These are phyloP conservation scores for Trebouxiophyceae sp. DNA, from an alignment of 163 green algal species.

Conservation along the genomic window DNA sequence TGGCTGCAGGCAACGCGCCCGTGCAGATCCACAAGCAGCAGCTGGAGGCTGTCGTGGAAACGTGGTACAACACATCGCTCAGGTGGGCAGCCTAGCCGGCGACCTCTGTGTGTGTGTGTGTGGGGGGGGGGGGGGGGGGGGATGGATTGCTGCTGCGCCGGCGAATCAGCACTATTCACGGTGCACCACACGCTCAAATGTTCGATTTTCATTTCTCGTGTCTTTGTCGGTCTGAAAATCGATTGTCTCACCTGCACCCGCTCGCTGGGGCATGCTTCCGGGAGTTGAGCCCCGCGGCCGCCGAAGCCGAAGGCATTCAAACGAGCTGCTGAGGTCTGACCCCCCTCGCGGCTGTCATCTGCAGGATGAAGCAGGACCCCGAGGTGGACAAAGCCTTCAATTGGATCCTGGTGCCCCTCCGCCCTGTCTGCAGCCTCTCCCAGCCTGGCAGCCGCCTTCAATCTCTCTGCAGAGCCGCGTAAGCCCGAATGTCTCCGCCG, in stretches of 20 bases:
- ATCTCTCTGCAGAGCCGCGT: too few species aligned
- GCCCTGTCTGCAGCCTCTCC: too few species aligned
- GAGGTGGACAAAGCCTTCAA: constrained; percentile 52
- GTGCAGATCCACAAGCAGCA: constrained; percentile 28
- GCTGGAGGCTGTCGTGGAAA: constrained; percentile 16
- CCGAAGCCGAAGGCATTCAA: not conserved
- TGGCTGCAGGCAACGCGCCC: constrained; percentile 26
- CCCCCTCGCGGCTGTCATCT: not conserved
- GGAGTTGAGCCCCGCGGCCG: not conserved
- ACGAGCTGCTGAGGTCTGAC: not conserved
- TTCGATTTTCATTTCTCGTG: not conserved
- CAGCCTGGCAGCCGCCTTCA: too few species aligned
- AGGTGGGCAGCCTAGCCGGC: too few species aligned
- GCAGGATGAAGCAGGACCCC: constrained; percentile 50
- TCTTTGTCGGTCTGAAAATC: constrained; percentile 27
- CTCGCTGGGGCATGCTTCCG: not conserved
- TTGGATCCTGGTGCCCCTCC: constrained; percentile 74
- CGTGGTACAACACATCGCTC: constrained; percentile 22
- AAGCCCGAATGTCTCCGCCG: too few species aligned
- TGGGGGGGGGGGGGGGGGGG: too few species aligned
- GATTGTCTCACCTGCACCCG: constrained; percentile 30
- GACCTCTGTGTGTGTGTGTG: too few species aligned
- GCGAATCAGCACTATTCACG: not conserved
- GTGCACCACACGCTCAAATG: not conserved
- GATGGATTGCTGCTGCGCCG: not conserved